phyloP scores from a whole-genome alignment of 1,139 yeast species.

The Yamadazyma membranifaciens region DNA sequence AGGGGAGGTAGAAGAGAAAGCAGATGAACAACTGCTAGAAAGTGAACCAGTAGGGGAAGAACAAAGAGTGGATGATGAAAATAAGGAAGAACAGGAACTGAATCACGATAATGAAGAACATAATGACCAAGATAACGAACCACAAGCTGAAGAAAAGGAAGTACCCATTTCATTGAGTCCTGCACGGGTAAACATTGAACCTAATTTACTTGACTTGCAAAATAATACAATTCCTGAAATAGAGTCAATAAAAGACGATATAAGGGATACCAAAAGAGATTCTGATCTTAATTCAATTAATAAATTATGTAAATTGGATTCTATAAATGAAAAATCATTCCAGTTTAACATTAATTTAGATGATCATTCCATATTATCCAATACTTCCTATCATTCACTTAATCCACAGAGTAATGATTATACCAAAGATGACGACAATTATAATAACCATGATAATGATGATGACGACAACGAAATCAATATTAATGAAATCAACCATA shows the following conservation, averaged over 20 bases:
- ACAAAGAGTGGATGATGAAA: too few species aligned
- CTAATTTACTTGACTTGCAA: too few species aligned
- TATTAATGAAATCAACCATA: background rate
- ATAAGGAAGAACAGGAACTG: background rate
- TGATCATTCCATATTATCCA: slow-evolving; percentile 2
- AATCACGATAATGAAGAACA: too few species aligned
- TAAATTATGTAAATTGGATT: slow-evolving; percentile 14
- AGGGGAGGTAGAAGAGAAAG: too few species aligned
- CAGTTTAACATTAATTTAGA: slow-evolving; percentile 14
- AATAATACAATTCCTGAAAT: background rate
- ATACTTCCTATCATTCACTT: slow-evolving; percentile 3
- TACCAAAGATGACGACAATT: slow-evolving; percentile 2
- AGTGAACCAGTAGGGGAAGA: background rate
- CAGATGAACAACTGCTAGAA: background rate
- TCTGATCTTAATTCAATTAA: slow-evolving; percentile 8
- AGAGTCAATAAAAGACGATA: background rate
- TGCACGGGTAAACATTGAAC: background rate
- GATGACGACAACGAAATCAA: background rate
- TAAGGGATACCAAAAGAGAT: background rate
- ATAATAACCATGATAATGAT: background rate
- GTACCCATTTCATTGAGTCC: background rate
- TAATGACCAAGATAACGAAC: background rate
- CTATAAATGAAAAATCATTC: slow-evolving; percentile 15
- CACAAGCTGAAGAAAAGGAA: background rate
- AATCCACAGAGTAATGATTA: background rate